Percentiles rank a stretch among this genome's conserved stretches.
Evolutionary conservation across 495 filamentous ascomycete genomes (phyloP).

Genomic region (Usnea hakonensis): DNA sequence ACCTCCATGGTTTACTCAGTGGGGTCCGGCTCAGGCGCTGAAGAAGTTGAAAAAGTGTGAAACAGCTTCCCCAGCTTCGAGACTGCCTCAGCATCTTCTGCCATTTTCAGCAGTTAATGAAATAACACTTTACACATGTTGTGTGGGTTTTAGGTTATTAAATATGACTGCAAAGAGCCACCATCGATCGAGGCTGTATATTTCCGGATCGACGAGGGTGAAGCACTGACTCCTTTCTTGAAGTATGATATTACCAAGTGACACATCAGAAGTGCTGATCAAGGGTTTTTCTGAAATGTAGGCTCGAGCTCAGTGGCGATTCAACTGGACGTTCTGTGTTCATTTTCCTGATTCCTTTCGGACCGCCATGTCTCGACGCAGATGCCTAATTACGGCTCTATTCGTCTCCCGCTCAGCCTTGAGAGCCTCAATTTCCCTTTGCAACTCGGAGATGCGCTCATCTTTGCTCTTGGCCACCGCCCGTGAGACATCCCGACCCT

Average conservation of each 20-base stretch:
- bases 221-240: background rate
- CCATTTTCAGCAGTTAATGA: background rate
- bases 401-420: constrained; percentile 48
- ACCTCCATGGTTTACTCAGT: too few relatives aligned
- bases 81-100: background rate
- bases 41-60: background rate
- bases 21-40: too few relatives aligned
- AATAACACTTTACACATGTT: background rate
- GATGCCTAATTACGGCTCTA: constrained; percentile 34
- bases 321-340: too few relatives aligned
- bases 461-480: constrained; percentile 55
- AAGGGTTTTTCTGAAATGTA: background rate
- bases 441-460: constrained; percentile 45
- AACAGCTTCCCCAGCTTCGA: background rate
- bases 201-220: constrained; percentile 1
- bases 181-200: background rate
- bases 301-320: too few relatives aligned
- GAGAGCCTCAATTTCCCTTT: constrained; percentile 38
- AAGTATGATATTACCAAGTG: background rate
- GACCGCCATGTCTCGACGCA: constrained; percentile 21
- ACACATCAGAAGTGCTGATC: background rate
- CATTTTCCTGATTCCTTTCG: constrained; percentile 8
- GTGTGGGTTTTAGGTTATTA: background rate
- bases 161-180: background rate
- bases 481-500: constrained; percentile 55